Conservation (phyloP, 768 basidiomycete species). For the Suillus occidentalis region DNA sequence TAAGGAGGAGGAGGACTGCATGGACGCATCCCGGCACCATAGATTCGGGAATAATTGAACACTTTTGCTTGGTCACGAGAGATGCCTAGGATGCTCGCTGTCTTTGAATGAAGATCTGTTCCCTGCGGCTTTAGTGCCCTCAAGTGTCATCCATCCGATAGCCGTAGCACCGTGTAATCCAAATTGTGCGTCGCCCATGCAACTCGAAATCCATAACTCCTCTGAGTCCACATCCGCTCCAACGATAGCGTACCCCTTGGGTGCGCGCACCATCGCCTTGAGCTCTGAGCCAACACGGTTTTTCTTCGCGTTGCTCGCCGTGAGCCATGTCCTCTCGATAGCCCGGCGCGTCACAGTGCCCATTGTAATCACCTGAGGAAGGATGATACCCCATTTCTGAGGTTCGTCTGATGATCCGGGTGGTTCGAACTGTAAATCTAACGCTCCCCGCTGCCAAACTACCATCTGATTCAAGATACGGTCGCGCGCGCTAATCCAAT, state of each 20-base stretch:
- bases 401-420: slow-evolving; percentile 18
- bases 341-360: slow-evolving; percentile 97
- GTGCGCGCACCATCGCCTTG: slow-evolving; percentile 96
- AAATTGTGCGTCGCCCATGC: slow-evolving; percentile 98
- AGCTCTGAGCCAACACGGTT: slow-evolving; percentile 98
- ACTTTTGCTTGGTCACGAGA: slow-evolving; percentile 95
- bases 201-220: slow-evolving; percentile 98
- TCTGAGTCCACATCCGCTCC: slow-evolving; percentile 99
- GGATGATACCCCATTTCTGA: slow-evolving; percentile 83
- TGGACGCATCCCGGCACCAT: slow-evolving; percentile 98
- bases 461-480: slow-evolving; percentile 92
- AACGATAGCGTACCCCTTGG: slow-evolving; percentile 89
- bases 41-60: slow-evolving; percentile 98
- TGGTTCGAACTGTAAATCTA: slow-evolving; percentile 51
- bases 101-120: slow-evolving; percentile 96
- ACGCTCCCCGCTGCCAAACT: slow-evolving; percentile 65
- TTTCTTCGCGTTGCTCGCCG: slow-evolving; percentile 96
- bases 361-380: slow-evolving; percentile 98
- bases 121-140: slow-evolving; percentile 93
- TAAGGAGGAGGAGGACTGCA: slow-evolving; percentile 81
- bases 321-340: slow-evolving; percentile 98
- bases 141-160: slow-evolving; percentile 99
- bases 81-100: slow-evolving; percentile 88
- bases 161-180: slow-evolving; percentile 95
- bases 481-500: slow-evolving; percentile 95